Evolutionary conservation across 805 yeast species (phyloP).

Genomic region (Candida jianshihensis): DNA sequence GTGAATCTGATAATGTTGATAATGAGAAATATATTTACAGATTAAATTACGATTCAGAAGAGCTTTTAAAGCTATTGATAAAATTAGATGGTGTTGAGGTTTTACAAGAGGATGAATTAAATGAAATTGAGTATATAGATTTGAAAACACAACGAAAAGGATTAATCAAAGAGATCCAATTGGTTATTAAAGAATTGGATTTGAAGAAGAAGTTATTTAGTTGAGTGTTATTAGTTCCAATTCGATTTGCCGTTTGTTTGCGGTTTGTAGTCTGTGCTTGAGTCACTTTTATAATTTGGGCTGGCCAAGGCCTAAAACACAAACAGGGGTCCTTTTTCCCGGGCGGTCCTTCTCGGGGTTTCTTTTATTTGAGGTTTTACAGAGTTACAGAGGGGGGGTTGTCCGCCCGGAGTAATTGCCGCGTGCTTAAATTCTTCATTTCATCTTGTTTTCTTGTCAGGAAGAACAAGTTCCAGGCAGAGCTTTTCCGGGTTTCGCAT

Average conservation of each 20-base stretch:
- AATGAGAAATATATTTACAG: conserved; percentile 32
- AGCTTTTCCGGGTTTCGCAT: no score
- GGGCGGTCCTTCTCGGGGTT: no score
- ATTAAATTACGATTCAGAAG: conserved; percentile 56
- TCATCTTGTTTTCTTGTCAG: no score
- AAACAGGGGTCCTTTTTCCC: no score
- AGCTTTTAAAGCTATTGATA: conserved; percentile 58
- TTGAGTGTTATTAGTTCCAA: background rate
- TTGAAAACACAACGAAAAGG: conserved; percentile 54
- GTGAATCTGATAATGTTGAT: background rate
- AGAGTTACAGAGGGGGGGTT: no score
- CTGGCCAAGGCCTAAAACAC: no score
- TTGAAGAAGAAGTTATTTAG: background rate
- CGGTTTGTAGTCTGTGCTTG: no score
- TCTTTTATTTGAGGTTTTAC: no score
- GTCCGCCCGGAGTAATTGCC: no score
- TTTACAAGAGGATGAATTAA: conserved; percentile 15
- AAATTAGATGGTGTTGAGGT: conserved; percentile 58
- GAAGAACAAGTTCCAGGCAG: no score
- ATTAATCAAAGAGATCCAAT: conserved; percentile 53
- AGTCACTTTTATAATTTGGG: no score
- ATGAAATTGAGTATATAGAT: conserved; percentile 34
- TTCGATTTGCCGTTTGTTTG: background rate
- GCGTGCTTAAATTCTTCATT: no score
- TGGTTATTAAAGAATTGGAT: conserved; percentile 1